Base-by-base conservation (phyloP, 108 stramenopile species). In the Stephanodiscus minutulus region DNA sequence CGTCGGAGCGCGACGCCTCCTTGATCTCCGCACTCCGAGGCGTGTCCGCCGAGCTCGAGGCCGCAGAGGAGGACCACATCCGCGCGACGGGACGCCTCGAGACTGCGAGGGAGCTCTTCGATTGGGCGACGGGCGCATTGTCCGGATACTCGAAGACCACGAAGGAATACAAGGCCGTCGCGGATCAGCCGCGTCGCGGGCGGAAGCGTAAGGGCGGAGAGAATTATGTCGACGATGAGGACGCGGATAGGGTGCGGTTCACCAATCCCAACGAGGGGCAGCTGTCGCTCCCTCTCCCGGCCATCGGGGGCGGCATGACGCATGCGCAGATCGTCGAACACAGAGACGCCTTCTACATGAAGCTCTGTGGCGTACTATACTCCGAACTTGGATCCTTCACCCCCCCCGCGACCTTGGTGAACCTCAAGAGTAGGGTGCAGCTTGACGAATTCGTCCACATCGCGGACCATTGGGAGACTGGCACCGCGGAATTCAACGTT, bases 381-480 rank as follows among this genome's bases (percentile, higher is more conserved):
- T 50, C 65, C 3, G 65, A 64, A 24, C 48, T 76, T 24, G 25
- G 39, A 8, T 29, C 50, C 5, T 76, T 56, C 36, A 39, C 61
- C 17, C 74, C 74, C 20, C 67, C 67, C 12, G 41, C 21, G 27
- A 36, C 48, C 10, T 15, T 37, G 59, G 56, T 44, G 28, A 76
- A 76, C 25, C 33, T 76, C 22, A 76, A 66, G 47, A 76, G 35
- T 7, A 52, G 61, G 41, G 66, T 61, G 11, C 74, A 76, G 47
- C 59, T 76, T 8, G 74, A 76, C 0, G 60, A 76, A 59, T 68
- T 27, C 61, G 53, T 68, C 29, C 68, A 43, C 43, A 65, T 76
- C 21, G 74, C 66, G 25, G 63, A 39, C 17, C 74, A 76, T 76
- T 76, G 74, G 74, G 67, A 76, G 17, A 76, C 66, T 53, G 74